Evolutionary conservation across 768 basidiomycete species (phyloP).

Genomic region (Lactifluus subvellereus): DNA sequence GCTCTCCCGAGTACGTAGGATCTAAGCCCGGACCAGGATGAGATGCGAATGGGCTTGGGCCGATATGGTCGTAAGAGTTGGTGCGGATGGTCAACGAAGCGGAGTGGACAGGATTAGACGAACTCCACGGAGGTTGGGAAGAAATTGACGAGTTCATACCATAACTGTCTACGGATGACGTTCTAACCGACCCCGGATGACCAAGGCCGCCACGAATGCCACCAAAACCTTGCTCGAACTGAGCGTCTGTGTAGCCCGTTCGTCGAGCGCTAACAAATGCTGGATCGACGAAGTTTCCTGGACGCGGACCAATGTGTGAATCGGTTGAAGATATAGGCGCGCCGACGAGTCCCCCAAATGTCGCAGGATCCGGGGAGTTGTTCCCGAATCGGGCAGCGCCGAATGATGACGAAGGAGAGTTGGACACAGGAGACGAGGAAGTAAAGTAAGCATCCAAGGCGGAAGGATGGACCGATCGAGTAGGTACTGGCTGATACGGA

Average conservation of each 20-base stretch:
- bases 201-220: conserved; percentile 7
- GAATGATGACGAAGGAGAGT: conserved; percentile 71
- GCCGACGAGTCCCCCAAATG: conserved; percentile 46
- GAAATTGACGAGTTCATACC: conserved; percentile 15
- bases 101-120: conserved; percentile 12
- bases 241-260: conserved; percentile 17
- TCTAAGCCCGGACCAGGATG: conserved; percentile 13
- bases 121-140: conserved; percentile 15
- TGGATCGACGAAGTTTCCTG: conserved; percentile 15
- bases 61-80: conserved; percentile 16
- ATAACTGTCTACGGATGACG: conserved; percentile 18
- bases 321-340: conserved; percentile 28
- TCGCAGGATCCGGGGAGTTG: conserved; percentile 62
- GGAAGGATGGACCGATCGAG: conserved; percentile 51
- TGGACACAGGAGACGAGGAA: conserved; percentile 50
- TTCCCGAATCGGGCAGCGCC: conserved; percentile 57
- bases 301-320: conserved; percentile 12
- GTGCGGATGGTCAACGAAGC: conserved; percentile 5
- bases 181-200: conserved; percentile 10
- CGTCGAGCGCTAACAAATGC: conserved; percentile 13
- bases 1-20: conserved; percentile 10
- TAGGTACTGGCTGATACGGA: conserved; percentile 64
- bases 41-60: conserved; percentile 14
- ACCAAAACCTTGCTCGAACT: conserved; percentile 18
- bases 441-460: conserved; percentile 58